Evolutionary conservation across 2,329 filamentous ascomycete species (phyloP), one percentile per base, ranked within the genome.

Genomic region (Apiospora koreana): DNA sequence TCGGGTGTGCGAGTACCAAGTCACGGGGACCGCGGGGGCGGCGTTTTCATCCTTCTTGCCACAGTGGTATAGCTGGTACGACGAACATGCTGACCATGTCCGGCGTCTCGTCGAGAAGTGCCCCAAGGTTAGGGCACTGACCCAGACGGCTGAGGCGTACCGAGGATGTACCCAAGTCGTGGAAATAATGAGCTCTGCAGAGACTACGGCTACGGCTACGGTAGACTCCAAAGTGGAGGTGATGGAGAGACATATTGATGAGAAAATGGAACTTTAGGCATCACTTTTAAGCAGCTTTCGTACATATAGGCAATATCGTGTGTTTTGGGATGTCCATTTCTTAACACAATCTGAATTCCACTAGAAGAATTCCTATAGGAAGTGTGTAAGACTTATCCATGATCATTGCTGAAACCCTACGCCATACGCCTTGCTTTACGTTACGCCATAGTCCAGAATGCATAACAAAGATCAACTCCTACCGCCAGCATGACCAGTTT

Each of bases 21-120:
- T 77, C 67, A 77, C 75, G 8, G 76, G 75, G 10, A 14, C 69
- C n/a, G 72, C 69, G 25, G 75, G 74, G 31, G 71, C 69, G 1
- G 67, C 69, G 1, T 76, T 74, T 46, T 75, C 76, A 2, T 54
- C 68, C 58, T 77, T 74, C 69, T 68, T 77, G 67, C 76, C 76
- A 2, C 54, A 69, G 1, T 76, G 75, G 74, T 77, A 77, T 69
- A 62, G 65, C 69, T 77, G 76, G 76, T 76, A 76, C 70, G 65
- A 71, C 45, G 68, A 28, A 7, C 69, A 76, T 48, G 71, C 71
- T 64, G 69, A 54, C 23, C 31, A 6, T 1, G 71, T 77, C 43
- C 69, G 65, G 43, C 67, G 38, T 10, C 46, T 77, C 41, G 68
- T 75, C 18, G 70, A 71, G 5, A 72, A 70, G 41, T 77, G 76